Conservation (phyloP, 257 asterid species). For the Nicotiana attenuata region DNA sequence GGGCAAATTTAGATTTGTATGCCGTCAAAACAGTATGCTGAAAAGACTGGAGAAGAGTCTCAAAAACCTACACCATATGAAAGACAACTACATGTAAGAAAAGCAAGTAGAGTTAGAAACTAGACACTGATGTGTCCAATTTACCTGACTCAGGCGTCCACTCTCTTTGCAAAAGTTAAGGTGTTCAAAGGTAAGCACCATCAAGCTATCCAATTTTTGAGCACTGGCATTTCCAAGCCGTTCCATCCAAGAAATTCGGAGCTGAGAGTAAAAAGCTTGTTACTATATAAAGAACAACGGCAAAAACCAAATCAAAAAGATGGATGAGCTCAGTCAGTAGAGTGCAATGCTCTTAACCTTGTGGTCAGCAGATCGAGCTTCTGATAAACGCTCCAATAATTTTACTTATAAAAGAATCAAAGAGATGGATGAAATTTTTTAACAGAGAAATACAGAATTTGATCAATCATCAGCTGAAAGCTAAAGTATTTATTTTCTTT, state of each 20-base stretch:
- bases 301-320: background rate
- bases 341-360: background rate
- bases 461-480: background rate
- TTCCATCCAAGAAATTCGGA: constrained; percentile 29
- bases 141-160: constrained; percentile 64
- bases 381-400: background rate
- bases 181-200: constrained; percentile 77
- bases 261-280: constrained; percentile 39
- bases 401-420: background rate
- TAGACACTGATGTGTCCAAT: constrained; percentile 6
- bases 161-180: constrained; percentile 50
- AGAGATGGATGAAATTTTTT: background rate
- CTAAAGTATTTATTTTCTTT: background rate
- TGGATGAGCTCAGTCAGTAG: background rate
- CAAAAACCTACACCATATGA: constrained; percentile 56
- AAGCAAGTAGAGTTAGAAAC: constrained; percentile 4
- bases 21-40: constrained; percentile 76
- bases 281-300: background rate
- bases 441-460: background rate
- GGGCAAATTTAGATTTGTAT: constrained; percentile 84
- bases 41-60: constrained; percentile 74
- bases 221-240: constrained; percentile 54
- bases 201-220: constrained; percentile 67
- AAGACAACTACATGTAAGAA: constrained; percentile 5
- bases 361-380: background rate